Evolutionary conservation across 768 basidiomycete genomes (phyloP).

Genomic region (Leucosporidium yakuticum): DNA sequence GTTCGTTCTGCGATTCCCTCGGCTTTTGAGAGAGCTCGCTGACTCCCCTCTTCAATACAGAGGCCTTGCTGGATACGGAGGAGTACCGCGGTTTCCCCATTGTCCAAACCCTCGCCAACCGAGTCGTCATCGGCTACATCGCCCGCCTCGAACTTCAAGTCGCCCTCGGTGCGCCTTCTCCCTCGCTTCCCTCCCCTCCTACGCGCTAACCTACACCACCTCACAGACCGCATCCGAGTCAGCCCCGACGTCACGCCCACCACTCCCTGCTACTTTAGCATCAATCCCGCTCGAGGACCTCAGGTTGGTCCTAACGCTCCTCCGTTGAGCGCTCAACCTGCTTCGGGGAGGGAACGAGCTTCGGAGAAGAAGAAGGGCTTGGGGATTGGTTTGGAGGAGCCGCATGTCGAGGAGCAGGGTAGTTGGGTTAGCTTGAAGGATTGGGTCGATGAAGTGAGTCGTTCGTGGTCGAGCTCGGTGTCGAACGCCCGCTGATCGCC

Average conservation of each 20-base stretch:
- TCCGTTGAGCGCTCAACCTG: not conserved
- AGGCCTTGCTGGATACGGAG: slow-evolving; percentile 20
- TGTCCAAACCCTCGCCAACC: not conserved
- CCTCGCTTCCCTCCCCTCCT: not conserved
- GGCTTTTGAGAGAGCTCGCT: slow-evolving; percentile 49
- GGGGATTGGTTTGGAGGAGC: not conserved
- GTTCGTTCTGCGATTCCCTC: slow-evolving; percentile 58
- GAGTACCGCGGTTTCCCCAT: slow-evolving; percentile 37
- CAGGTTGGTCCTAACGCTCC: slow-evolving; percentile 5
- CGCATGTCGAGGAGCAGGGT: not conserved
- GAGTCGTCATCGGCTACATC: slow-evolving; percentile 76
- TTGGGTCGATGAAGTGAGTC: slow-evolving; percentile 34
- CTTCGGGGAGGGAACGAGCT: too few relatives aligned
- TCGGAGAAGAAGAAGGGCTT: not conserved
- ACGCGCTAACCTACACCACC: not conserved
- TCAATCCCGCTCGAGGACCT: not conserved
- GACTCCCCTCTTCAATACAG: slow-evolving; percentile 66
- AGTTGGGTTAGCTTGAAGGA: slow-evolving; percentile 27
- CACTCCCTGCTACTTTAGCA: slow-evolving; percentile 24
- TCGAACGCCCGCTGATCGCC: not conserved
- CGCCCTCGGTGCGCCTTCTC: slow-evolving; percentile 52
- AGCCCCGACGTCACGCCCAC: not conserved
- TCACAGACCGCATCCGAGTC: slow-evolving; percentile 8
- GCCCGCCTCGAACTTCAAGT: slow-evolving; percentile 87
- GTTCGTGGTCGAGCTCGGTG: not conserved